Base-by-base conservation (phyloP, 108 stramenopile genomes). In the Cyclotella baltica region DNA sequence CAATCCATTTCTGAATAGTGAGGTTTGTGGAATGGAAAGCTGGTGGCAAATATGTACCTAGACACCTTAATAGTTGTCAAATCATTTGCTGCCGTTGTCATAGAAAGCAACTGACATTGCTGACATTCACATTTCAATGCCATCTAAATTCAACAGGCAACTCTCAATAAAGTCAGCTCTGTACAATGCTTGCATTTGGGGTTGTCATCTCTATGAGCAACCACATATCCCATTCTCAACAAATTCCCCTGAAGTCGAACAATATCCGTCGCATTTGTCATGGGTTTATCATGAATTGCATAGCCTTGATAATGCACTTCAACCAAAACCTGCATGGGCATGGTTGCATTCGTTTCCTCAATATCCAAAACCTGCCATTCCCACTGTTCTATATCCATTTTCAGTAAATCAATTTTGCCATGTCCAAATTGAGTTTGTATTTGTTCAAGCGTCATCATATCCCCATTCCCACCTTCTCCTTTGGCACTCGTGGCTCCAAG, bases 311-410 rank as follows among this genome's bases (percentile, higher is more conserved):
- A 72, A 35, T 72, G 77, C 13, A 80, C 48, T 72, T 80, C 78
- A 43, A 80, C 28, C 2, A 73, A 29, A 51, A 80, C 28, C 33
- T 80, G 78, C 72, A 73, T 73, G 2, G 78, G 78, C 13, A 73
- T 20, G 1, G 37, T 37, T 2, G 35, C 58, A 25, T 48, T 25
- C 36, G n/a, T 38, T 4, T 9, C 25, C 62, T 70, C 70, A 15
- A 31, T 62, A 20, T 73, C 46, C 27, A 80, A 73, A 20, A 80
- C 6, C 13, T 31, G 40, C 38, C 62, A 82, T 46, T 86, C 85
- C 52, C 76, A 86, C 43, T 80, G 80, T 62, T 86, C 85, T 28
- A 86, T 71, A 43, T 86, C 85, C 64, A 86, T 78, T 38, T 86
- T 86, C 10, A 86, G 52, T 0, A 78, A 33, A 29, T 78, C 78